Conservation (phyloP, 495 filamentous ascomycete genomes). For the Tricharina praecox region DNA sequence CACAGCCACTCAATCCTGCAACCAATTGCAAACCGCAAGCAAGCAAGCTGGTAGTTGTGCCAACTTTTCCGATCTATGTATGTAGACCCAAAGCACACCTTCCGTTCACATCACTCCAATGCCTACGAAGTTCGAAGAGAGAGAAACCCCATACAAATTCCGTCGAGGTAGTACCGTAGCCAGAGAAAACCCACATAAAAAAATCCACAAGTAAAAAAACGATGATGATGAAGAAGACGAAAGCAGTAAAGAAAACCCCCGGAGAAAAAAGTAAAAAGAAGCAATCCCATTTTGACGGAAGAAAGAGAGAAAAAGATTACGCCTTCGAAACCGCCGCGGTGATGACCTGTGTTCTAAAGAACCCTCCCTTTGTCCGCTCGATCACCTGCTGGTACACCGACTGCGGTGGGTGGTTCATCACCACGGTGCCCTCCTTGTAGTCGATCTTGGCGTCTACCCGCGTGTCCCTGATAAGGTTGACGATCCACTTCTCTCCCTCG, state of each 20-base stretch:
- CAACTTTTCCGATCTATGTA: too few species aligned
- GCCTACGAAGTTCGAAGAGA: too few species aligned
- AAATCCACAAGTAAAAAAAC: too few species aligned
- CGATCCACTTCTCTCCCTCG: conserved; percentile 99
- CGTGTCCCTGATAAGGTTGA: conserved; percentile 95
- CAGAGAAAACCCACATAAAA: too few species aligned
- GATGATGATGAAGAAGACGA: not conserved
- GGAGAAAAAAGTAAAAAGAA: conserved; percentile 4
- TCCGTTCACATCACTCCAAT: too few species aligned
- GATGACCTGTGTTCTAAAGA: conserved; percentile 71
- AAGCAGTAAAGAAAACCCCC: not conserved
- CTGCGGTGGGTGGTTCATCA: conserved; percentile 98
- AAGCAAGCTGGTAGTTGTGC: too few species aligned
- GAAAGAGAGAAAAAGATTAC: too few species aligned
- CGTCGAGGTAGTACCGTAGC: too few species aligned
- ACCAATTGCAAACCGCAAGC: too few species aligned
- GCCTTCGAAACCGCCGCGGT: conserved; percentile 24
- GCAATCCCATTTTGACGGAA: not conserved
- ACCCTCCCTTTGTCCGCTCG: conserved; percentile 85
- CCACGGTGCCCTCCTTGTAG: conserved; percentile 91
- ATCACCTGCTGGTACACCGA: conserved; percentile 98
- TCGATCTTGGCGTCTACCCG: conserved; percentile 97
- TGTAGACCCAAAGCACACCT: too few species aligned
- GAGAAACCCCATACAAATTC: too few species aligned
- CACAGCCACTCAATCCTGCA: too few species aligned